These are phyloP conservation scores for Plectosphaerella plurivora DNA, from an alignment of 2,329 filamentous ascomycete genomes.

Conservation along the genomic window DNA sequence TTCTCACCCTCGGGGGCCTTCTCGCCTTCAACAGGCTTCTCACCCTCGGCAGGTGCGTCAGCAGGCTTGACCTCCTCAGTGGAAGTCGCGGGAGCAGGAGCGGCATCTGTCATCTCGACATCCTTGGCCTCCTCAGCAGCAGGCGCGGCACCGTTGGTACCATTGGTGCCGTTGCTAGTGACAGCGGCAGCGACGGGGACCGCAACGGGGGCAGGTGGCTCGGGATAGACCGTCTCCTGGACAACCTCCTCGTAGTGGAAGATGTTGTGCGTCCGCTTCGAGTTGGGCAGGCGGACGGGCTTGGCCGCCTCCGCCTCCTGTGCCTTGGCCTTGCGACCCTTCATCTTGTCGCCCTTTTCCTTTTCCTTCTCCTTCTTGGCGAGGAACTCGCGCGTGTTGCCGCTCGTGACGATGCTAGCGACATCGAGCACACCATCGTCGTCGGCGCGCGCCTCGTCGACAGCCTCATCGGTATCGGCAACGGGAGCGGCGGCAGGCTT, in stretches of 20 bases:
- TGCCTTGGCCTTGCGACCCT: conserved; percentile 48
- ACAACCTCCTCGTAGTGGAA: conserved; percentile 71
- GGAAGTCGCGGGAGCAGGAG: conserved; percentile 9
- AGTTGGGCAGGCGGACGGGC: conserved; percentile 62
- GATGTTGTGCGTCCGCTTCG: conserved; percentile 62
- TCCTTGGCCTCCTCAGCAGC: conserved; percentile 10
- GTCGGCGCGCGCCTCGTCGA: conserved; percentile 28
- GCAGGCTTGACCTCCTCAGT: conserved; percentile 15
- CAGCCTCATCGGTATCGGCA: conserved; percentile 21
- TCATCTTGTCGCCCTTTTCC: conserved; percentile 42
- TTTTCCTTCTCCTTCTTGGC: conserved; percentile 80
- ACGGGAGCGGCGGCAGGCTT: conserved; percentile 15
- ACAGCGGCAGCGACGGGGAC: neutral
- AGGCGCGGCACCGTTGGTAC: neutral
- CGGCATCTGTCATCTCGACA: conserved; percentile 14
- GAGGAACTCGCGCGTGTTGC: conserved; percentile 76
- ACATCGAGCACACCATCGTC: conserved; percentile 76
- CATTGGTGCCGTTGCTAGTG: conserved; percentile 3
- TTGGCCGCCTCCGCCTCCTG: conserved; percentile 52
- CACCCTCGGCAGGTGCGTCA: conserved; percentile 10
- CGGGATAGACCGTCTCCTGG: conserved; percentile 38
- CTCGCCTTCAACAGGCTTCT: neutral
- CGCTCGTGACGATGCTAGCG: conserved; percentile 77
- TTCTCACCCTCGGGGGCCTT: neutral
- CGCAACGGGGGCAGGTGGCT: neutral